Base-by-base conservation (phyloP, 2,329 filamentous ascomycete genomes). In the Xylariaceae sp. region DNA sequence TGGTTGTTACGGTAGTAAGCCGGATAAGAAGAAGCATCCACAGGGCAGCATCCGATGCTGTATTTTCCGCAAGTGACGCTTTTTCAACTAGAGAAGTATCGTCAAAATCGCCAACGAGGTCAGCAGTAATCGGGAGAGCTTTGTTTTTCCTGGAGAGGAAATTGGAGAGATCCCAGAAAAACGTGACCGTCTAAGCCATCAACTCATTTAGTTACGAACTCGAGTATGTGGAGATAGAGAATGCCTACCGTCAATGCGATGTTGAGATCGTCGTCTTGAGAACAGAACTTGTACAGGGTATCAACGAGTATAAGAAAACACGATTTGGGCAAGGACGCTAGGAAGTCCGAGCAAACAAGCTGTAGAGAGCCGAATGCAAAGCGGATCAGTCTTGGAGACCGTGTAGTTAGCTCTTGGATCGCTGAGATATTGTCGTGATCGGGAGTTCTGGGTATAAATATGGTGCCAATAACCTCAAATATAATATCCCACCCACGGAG, bases 121-220 rank as follows among this genome's bases (percentile, higher is more conserved):
- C 76, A 43, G 78, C 73, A 0, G 79, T 84, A 34, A 86, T 80
- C 1, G 79, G 76, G 44, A 86, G 78, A 0, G 78, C 75, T 55
- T 76, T 76, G 51, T 78, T 82, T 61, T 80, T 82, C 2, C 77
- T 73, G 1, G 83, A 85, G 3, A 97, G 76, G 60, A 91, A 94
- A 69, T 96, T 91, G 0, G 92, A 96, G 6, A 96, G 81, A 51
- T 92, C 91, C 90, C 91, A 96, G 70, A 96, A 95, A 67, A 95
- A 94, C 0, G 92, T 96, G 6, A 96, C 89, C 1, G 91, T 94
- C 83, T 89, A 49, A 27, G 47, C 35, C 31, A 39, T 56, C 49
- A 51, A 64, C 50, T 37, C 35, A 34, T 54, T 54, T 53, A 37
- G 12, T 19, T 19, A 60, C 61, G 26, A 60, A 43, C 27, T 50